Percentiles rank a stretch among this genome's conserved stretches.
phyloP scores from a whole-genome alignment of 2,329 filamentous ascomycete genomes.

The Trichophyton verrucosum region DNA sequence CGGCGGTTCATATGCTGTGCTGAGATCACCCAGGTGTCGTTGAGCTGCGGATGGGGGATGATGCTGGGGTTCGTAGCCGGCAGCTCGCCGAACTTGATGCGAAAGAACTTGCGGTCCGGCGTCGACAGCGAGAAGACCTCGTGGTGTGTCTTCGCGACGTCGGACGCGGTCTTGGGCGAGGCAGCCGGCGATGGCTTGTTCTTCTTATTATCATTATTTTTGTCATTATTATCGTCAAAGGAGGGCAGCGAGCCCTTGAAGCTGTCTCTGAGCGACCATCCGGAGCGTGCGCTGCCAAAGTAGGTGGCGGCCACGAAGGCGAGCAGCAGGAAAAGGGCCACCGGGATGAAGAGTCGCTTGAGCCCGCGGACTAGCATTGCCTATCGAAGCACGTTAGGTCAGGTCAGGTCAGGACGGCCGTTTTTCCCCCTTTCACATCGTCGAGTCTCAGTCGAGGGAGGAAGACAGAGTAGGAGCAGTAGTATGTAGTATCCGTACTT shows the following conservation, averaged over 20 bases:
- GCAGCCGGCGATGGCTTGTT: no score
- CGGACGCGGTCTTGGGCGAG: not conserved
- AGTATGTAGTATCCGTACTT: no score
- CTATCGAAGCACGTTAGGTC: not conserved
- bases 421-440: not conserved
- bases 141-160: slow-evolving; percentile 14
- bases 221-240: not conserved
- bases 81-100: slow-evolving; percentile 36
- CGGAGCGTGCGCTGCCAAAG: not conserved
- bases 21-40: slow-evolving; percentile 39
- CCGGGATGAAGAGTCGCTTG: slow-evolving; percentile 10
- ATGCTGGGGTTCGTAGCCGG: slow-evolving; percentile 44
- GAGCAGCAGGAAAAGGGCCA: slow-evolving; percentile 8
- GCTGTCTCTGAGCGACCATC: not conserved
- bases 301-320: slow-evolving; percentile 3
- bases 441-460: not conserved
- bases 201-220: no score
- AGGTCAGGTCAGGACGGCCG: not conserved
- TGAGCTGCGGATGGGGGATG: slow-evolving; percentile 41
- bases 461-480: not conserved
- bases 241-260: not conserved
- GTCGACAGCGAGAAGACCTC: slow-evolving; percentile 39
- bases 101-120: slow-evolving; percentile 37
- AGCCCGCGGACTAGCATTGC: slow-evolving; percentile 12
- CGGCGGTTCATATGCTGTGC: slow-evolving; percentile 33